Evolutionary conservation across 352 stramenopile species (phyloP).

Genomic region (Phytophthora constricta): DNA sequence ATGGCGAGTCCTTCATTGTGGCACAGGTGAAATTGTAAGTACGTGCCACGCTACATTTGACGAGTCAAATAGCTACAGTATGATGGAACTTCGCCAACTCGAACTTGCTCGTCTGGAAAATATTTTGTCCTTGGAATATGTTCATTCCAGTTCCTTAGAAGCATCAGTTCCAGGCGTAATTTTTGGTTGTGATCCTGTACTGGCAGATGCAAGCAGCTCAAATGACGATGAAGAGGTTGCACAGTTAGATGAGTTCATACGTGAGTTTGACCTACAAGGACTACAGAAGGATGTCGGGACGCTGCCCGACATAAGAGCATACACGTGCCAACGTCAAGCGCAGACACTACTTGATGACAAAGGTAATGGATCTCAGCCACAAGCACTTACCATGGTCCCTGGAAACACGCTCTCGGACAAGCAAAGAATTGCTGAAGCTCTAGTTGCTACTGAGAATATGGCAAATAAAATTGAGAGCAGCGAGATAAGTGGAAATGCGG

Average conservation of each 20-base stretch:
- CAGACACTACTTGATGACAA: neutral
- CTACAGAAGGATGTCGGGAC: conserved; percentile 1
- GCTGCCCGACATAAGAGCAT: conserved; percentile 1
- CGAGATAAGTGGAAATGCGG: neutral
- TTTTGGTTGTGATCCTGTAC: neutral
- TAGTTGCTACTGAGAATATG: conserved; percentile 19
- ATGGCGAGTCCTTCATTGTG: neutral
- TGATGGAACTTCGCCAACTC: neutral
- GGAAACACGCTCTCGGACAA: conserved; percentile 1
- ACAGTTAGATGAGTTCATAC: conserved; percentile 12
- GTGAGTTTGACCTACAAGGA: conserved; percentile 12
- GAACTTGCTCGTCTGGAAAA: neutral
- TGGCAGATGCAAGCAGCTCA: neutral
- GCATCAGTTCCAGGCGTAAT: neutral
- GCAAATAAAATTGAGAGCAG: conserved; percentile 9
- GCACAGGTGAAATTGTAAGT: neutral
- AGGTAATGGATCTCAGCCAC: conserved; percentile 2
- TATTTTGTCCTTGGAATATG: neutral
- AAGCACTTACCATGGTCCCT: conserved; percentile 17
- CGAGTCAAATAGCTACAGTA: neutral
- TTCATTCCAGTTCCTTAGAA: neutral
- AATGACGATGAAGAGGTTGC: neutral
- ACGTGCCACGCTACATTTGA: conserved; percentile 2
- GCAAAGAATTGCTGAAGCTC: neutral
- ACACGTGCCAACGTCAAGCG: neutral